A percentile compares a stretch with the other conserved stretches of the same genome.
These are phyloP conservation scores for Backusella psychrophila DNA, from an alignment of 192 early-diverging fungal genomes.

Conservation along the genomic window DNA sequence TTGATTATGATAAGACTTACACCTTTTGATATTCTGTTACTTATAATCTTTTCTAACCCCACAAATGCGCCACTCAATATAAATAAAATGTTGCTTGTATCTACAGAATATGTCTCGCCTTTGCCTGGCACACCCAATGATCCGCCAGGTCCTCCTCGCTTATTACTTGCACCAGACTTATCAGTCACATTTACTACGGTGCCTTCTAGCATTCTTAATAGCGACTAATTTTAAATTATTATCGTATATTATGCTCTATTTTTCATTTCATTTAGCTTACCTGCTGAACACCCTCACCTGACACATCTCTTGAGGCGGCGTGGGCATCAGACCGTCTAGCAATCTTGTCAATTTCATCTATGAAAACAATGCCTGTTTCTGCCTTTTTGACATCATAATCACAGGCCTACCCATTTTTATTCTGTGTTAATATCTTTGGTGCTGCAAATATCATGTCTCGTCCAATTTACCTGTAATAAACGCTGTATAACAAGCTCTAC, in stretches of 20 bases:
- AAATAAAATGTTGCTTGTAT: conserved; percentile 91
- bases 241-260: not conserved
- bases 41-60: conserved; percentile 78
- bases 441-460: not conserved
- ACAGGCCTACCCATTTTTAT: conserved; percentile 49
- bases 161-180: conserved; percentile 59
- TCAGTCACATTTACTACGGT: conserved; percentile 83
- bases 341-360: conserved; percentile 94
- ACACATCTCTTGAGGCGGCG: conserved; percentile 80
- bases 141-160: conserved; percentile 26
- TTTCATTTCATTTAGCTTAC: not conserved
- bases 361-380: conserved; percentile 88
- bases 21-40: conserved; percentile 74
- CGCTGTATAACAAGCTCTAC: conserved; percentile 87
- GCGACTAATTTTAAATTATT: conserved; percentile 31
- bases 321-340: conserved; percentile 72
- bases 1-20: conserved; percentile 21
- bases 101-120: conserved; percentile 82
- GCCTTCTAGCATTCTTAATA: conserved; percentile 87
- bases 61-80: conserved; percentile 89
- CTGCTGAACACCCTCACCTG: conserved; percentile 93
- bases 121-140: conserved; percentile 43
- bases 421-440: too few relatives aligned
- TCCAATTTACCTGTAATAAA: conserved; percentile 61
- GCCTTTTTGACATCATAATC: conserved; percentile 83